Base-by-base conservation (phyloP, 176 grass and related monocot species). In the Saccharum officinarum region DNA sequence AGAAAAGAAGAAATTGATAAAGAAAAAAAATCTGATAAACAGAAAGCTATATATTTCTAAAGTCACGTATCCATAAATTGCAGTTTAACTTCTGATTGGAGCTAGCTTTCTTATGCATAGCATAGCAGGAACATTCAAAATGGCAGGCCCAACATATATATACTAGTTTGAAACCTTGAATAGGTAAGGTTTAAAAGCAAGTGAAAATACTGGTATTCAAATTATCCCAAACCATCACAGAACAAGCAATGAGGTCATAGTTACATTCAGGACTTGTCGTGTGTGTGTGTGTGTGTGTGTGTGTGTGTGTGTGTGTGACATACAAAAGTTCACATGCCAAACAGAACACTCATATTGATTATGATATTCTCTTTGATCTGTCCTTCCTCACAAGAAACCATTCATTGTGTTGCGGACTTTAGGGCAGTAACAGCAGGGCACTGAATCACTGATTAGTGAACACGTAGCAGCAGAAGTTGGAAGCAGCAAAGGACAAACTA, bases 291-390 rank as follows among this genome's bases (percentile, higher is more conserved):
- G 17, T 12, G 31, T 31, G 31, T 64, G 66, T n/a, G 2, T 55
- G 17, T 55, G 5, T 20, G 50, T 28, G 28, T 20, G 50, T 55
- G 17, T 12, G 31, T 31, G 31, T 64, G 66, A 76, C 9, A 22
- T 87, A 68, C 60, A 81, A 34, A 55, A 74, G 77, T 18, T 52
- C 77, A 87, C 46, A 87, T 71, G 79, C 28, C 80, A 82, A 38
- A 65, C 62, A 65, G 61, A 64, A 47, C 18, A 26, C 28, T 77
- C 37, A 37, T 30, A 60, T 76, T 23, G 22, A 59, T 59, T 59
- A 59, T 59, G 2, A 59, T 59, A 59, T 59, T 59, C 55, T 59
- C 20, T 10, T 59, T 23, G 55, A 22, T 1, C 16, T 67, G 86
- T 82, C 72, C 73, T 82, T 75, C 28, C 13, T 77, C 15, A 30